Evolutionary conservation across 192 early-diverging fungal species (phyloP).

Genomic region (Coemansia sp.): DNA sequence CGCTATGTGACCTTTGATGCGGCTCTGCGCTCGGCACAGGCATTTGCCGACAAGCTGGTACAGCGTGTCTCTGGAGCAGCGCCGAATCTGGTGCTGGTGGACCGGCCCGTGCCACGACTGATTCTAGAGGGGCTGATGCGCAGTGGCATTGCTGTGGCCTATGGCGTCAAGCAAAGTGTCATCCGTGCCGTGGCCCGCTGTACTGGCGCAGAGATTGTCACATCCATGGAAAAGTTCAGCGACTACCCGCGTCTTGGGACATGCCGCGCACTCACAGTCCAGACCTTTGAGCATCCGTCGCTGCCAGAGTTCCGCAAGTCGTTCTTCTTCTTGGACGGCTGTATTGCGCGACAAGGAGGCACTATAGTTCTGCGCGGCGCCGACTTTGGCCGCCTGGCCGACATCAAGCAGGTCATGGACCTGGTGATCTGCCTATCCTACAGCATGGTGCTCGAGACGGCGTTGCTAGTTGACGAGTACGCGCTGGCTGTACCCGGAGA

Average conservation of each 20-base stretch:
- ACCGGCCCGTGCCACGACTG: constrained; percentile 75
- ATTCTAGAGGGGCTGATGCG: constrained; percentile 79
- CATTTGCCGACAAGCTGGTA: constrained; percentile 74
- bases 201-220: constrained; percentile 75
- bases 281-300: constrained; percentile 74
- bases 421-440: constrained; percentile 83
- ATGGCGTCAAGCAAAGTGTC: constrained; percentile 83
- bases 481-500: constrained; percentile 50
- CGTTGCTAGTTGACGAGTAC: constrained; percentile 72
- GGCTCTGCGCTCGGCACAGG: constrained; percentile 76
- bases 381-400: constrained; percentile 53
- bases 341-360: constrained; percentile 69
- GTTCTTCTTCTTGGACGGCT: constrained; percentile 86
- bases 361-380: constrained; percentile 90
- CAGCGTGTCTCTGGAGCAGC: constrained; percentile 67
- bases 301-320: constrained; percentile 79
- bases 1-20: constrained; percentile 77
- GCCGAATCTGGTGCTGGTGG: constrained; percentile 76
- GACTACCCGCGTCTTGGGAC: constrained; percentile 67
- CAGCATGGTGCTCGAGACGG: constrained; percentile 81
- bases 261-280: constrained; percentile 69
- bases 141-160: constrained; percentile 70
- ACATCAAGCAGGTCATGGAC: constrained; percentile 76
- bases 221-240: constrained; percentile 75
- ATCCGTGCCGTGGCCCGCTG: constrained; percentile 81